These are phyloP conservation scores for Hypoxylon fragiforme DNA, from an alignment of 495 filamentous ascomycete species.

Conservation along the genomic window DNA sequence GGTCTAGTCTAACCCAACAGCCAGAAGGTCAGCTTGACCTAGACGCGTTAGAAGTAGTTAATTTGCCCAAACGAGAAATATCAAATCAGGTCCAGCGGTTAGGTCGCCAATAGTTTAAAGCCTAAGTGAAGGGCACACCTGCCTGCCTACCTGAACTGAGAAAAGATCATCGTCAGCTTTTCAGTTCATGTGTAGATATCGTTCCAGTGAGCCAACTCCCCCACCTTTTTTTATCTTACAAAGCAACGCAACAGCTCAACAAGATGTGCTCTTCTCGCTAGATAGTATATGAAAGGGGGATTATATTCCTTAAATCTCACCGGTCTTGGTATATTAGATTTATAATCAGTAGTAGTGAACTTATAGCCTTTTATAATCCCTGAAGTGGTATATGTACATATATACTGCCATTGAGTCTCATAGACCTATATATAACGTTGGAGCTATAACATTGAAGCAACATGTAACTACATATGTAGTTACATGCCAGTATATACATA, in stretches of 20 bases:
- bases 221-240: slow-evolving; percentile 1
- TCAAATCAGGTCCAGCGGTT: slow-evolving; percentile 1
- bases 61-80: background rate
- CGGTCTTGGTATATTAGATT: slow-evolving; percentile 18
- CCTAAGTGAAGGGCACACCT: no score
- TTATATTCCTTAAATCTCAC: no score
- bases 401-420: no score
- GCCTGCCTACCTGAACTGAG: slow-evolving; percentile 9
- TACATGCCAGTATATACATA: background rate
- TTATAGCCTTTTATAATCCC: no score
- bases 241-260: background rate
- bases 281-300: background rate
- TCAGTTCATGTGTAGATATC: slow-evolving; percentile 1
- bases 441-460: no score
- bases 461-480: no score
- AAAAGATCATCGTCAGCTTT: slow-evolving; percentile 14
- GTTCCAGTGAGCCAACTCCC: background rate
- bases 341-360: slow-evolving; percentile 18
- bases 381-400: background rate
- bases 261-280: no score
- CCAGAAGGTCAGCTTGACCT: background rate
- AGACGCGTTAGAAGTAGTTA: background rate
- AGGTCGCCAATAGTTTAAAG: slow-evolving; percentile 8
- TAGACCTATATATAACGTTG: no score
- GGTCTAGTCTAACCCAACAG: no score